Percentiles rank a stretch among this genome's conserved stretches.
Evolutionary conservation across 2,329 filamentous ascomycete genomes (phyloP).

Genomic region (Cytospora chrysosperma): DNA sequence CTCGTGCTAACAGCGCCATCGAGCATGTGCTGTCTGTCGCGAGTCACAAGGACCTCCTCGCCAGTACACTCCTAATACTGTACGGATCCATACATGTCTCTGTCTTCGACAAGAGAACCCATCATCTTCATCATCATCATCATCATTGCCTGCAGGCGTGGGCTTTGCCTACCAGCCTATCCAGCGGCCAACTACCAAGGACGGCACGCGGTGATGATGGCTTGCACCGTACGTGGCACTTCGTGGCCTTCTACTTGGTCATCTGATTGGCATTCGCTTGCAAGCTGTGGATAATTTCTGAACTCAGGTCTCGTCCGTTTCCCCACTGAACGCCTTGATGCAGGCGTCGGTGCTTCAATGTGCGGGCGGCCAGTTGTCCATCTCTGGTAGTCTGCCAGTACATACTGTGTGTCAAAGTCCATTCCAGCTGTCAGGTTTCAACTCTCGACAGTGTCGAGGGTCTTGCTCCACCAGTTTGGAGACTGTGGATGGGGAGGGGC

Average conservation of each 20-base stretch:
- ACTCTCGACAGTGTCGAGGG: not conserved
- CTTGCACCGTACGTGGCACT: not conserved
- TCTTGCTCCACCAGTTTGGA: slow-evolving; percentile 11
- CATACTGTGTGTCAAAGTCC: slow-evolving; percentile 14
- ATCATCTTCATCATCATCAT: too few species aligned
- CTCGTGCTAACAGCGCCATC: not conserved
- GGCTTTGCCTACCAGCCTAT: not conserved
- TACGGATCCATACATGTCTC: too few species aligned
- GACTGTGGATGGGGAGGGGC: slow-evolving; percentile 18
- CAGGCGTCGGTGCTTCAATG: slow-evolving; percentile 16
- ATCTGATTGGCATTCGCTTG: slow-evolving; percentile 21
- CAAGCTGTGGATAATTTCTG: slow-evolving; percentile 12
- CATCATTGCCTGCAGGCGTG: not conserved
- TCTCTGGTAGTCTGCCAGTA: slow-evolving; percentile 22
- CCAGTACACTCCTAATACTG: not conserved
- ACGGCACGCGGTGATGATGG: not conserved
- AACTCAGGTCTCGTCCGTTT: slow-evolving; percentile 9
- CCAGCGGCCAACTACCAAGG: not conserved
- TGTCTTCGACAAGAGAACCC: not conserved
- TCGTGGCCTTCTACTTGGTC: not conserved
- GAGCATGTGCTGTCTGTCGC: not conserved
- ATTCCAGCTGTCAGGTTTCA: slow-evolving; percentile 20
- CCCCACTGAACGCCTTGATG: slow-evolving; percentile 13
- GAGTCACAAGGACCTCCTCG: not conserved
- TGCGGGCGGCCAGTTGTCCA: slow-evolving; percentile 21